Base-by-base conservation (phyloP, 2,329 filamentous ascomycete species). In the Cyphellophora europaea region DNA sequence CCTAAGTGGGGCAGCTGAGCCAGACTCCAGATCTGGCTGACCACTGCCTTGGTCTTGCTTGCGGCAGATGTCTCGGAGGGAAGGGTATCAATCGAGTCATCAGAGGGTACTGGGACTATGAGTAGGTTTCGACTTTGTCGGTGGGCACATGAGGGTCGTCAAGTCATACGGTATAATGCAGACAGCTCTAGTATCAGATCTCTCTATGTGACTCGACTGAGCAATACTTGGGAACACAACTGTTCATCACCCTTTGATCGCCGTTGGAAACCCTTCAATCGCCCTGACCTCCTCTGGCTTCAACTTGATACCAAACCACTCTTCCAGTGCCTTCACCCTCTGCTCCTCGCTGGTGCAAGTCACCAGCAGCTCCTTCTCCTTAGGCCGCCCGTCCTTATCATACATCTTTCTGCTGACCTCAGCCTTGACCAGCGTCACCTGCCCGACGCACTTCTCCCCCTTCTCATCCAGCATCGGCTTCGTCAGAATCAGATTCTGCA, bases 221-320 rank as follows among this genome's bases (percentile, higher is more conserved):
- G n/a, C n/a, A n/a, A n/a, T n/a, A n/a, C n/a, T n/a, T n/a, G n/a
- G n/a, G n/a, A n/a, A n/a, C n/a, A n/a, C n/a, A n/a, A n/a, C n/a
- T n/a, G n/a, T n/a, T n/a, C n/a, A n/a, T 25, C 21, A 25, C 21
- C 31, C 42, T 18, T 17, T 49, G 32, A 73, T 53, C 53, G 73
- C 66, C 2, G 65, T 65, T n/a, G 47, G 47, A 48, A 66, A 56
- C 2, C 71, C 72, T 35, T 50, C 58, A 19, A 79, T 72, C 3
- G 63, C 70, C 16, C 53, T 48, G 19, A 53, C 58, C 51, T 77
- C 73, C 43, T 71, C 62, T 2, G 62, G 56, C 2, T 58, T 64
- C 40, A 78, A 53, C 19, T 57, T 54, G 42, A 78, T 66, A 10
- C 58, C 66, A 55, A 78, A 76, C 49, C 62, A 65, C 42, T 66